Evolutionary conservation across 768 basidiomycete genomes (phyloP), one percentile per base, ranked within the genome.

Genomic region (Mycena albidolilacea): DNA sequence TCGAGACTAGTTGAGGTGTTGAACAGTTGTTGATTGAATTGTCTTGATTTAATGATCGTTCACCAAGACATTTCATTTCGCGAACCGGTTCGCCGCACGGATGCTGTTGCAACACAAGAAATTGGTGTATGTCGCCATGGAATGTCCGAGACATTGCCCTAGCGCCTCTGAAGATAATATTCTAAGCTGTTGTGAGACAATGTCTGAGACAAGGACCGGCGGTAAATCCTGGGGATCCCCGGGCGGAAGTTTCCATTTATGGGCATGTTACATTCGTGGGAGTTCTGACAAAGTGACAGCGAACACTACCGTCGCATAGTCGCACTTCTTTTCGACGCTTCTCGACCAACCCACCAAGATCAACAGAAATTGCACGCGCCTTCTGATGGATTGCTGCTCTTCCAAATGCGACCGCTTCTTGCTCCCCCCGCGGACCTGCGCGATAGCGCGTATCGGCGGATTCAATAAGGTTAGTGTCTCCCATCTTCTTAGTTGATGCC

Each of bases 341-440:
- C 12, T 46, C 15, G 14, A 15, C 44, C 50, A 21, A 50, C 50
- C 41, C 17, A n/a, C 50, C 50, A 19, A 50, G 48, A 19, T 7
- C 14, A 43, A 12, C 12, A 46, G 10, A 46, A 15, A 46, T 14
- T 21, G 19, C 15, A n/a, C 19, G 50, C 14, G 23, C 23, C 52
- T 54, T 54, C 52, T 54, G 52, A 54, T 54, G 52, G 52, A 54
- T 9, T 54, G n/a, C 23, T 23, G 21, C 52, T 21, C 50, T 50
- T 21, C n/a, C n/a, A 8, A 12, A 54, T 21, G 41, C 41, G 41
- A 6, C 9, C 52, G 19, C 8, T 54, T 12, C 21, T 54, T 23
- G 55, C 8, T 38, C 7, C 37, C n/a, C 12, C 57, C 57, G 57
- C 57, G 57, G 57, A 58, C 57, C 38, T 38, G 57, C 8, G 7